phyloP scores from a whole-genome alignment of 176 grass and related monocot genomes.

The Dactylis glomerata region DNA sequence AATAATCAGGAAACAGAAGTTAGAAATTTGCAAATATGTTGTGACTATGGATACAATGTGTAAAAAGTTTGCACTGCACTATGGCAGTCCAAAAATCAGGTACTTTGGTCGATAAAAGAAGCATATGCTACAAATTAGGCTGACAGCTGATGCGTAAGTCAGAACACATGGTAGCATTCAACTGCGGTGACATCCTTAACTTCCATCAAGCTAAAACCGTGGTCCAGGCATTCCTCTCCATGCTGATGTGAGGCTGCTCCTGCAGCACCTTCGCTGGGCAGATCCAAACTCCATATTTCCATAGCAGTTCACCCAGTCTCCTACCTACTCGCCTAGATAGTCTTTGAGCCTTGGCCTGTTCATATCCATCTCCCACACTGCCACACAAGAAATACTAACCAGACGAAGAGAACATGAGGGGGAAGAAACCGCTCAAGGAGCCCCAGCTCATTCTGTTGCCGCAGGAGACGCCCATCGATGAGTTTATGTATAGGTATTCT shows the following conservation, averaged over 20 bases:
- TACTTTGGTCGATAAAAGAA: background rate
- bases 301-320: background rate
- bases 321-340: background rate
- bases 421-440: slow-evolving; percentile 44
- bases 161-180: background rate
- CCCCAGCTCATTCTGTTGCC: slow-evolving; percentile 64
- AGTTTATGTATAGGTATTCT: slow-evolving; percentile 60
- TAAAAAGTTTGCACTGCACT: background rate
- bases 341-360: background rate
- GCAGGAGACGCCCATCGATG: slow-evolving; percentile 70
- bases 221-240: background rate
- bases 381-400: slow-evolving; percentile 16
- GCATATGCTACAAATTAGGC: background rate
- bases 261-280: background rate
- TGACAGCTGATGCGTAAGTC: background rate
- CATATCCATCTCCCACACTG: background rate
- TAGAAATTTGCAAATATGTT: background rate
- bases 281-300: background rate
- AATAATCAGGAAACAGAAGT: background rate
- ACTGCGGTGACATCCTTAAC: background rate
- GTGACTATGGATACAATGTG: background rate
- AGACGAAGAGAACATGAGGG: slow-evolving; percentile 55
- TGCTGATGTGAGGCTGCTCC: background rate
- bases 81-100: background rate
- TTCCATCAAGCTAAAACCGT: background rate